Conservation (phyloP, 345 rosid genomes). For the Syzygium jambos region DNA sequence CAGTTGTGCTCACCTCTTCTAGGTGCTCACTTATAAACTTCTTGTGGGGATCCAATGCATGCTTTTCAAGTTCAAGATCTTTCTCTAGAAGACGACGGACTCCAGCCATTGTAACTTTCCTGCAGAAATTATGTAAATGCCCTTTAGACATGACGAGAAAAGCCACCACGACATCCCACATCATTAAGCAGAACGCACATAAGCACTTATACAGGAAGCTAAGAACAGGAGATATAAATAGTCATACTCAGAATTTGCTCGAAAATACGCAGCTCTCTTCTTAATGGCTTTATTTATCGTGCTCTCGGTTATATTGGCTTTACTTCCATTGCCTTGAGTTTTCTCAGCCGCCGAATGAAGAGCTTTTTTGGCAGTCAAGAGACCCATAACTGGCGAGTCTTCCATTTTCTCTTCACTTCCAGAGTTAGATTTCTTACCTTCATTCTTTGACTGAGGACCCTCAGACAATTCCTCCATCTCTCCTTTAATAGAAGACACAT, state of each 20-base stretch:
- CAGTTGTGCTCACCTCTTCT: slow-evolving; percentile 39
- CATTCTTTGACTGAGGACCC: slow-evolving; percentile 25
- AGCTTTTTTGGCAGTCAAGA: slow-evolving; percentile 29
- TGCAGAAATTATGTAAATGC: slow-evolving; percentile 13
- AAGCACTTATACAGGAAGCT: neutral
- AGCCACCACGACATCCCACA: neutral
- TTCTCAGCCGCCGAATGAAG: slow-evolving; percentile 24
- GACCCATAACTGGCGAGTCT: slow-evolving; percentile 74
- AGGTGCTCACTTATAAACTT: slow-evolving; percentile 49
- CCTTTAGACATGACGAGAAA: neutral
- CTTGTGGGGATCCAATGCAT: slow-evolving; percentile 62
- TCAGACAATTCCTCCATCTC: slow-evolving; percentile 29
- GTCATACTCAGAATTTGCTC: slow-evolving; percentile 67
- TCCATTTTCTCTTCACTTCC: slow-evolving; percentile 57
- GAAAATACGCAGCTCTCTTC: slow-evolving; percentile 52
- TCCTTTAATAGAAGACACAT: slow-evolving; percentile 12
- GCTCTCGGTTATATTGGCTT: slow-evolving; percentile 36
- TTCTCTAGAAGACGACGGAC: slow-evolving; percentile 78
- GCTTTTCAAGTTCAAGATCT: slow-evolving; percentile 63
- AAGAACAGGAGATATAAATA: neutral
- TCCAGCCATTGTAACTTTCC: slow-evolving; percentile 65
- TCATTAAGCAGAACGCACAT: neutral
- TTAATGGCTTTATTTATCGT: slow-evolving; percentile 44
- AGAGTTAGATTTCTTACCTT: slow-evolving; percentile 24
- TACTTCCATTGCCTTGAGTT: slow-evolving; percentile 18